Percentiles rank a stretch among this genome's conserved stretches.
phyloP scores from a whole-genome alignment of 306 rosid genomes.

The Sindora glabra region DNA sequence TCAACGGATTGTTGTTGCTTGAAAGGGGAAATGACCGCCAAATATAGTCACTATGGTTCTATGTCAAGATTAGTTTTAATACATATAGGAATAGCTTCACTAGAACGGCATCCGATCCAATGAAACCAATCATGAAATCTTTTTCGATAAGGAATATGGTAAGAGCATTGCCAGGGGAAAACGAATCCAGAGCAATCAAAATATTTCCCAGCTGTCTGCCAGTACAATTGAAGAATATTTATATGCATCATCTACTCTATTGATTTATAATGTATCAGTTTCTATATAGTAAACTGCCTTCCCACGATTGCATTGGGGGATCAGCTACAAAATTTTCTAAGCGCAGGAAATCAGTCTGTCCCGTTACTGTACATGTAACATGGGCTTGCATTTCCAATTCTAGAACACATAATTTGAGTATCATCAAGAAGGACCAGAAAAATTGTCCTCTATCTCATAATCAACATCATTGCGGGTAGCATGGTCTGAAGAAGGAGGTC shows the following conservation, averaged over 20 bases:
- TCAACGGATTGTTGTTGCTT: too few species aligned
- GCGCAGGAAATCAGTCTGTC: slow-evolving; percentile 12
- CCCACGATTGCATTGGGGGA: neutral
- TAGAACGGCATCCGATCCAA: too few species aligned
- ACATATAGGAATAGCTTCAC: neutral
- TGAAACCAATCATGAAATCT: too few species aligned
- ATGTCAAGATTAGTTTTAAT: too few species aligned
- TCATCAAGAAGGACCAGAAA: slow-evolving; percentile 42
- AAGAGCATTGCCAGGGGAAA: neutral
- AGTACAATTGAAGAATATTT: slow-evolving; percentile 3
- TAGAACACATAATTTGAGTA: neutral
- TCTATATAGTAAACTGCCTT: slow-evolving; percentile 9
- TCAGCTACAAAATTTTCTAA: slow-evolving; percentile 2
- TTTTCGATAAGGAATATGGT: too few species aligned
- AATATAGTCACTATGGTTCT: too few species aligned
- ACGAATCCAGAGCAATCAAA: neutral
- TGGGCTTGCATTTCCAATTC: slow-evolving; percentile 19
- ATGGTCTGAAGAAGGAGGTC: slow-evolving; percentile 55
- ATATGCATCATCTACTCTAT: slow-evolving; percentile 10
- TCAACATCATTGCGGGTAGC: slow-evolving; percentile 32
- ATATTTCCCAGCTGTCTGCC: neutral
- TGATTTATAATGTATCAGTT: slow-evolving; percentile 14
- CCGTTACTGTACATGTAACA: slow-evolving; percentile 43
- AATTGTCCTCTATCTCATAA: slow-evolving; percentile 19
- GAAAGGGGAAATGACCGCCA: too few species aligned